Percentiles rank a stretch among this genome's conserved stretches.
Conservation (phyloP, 1,139 yeast genomes). For the Saccharomyces hybrid region DNA sequence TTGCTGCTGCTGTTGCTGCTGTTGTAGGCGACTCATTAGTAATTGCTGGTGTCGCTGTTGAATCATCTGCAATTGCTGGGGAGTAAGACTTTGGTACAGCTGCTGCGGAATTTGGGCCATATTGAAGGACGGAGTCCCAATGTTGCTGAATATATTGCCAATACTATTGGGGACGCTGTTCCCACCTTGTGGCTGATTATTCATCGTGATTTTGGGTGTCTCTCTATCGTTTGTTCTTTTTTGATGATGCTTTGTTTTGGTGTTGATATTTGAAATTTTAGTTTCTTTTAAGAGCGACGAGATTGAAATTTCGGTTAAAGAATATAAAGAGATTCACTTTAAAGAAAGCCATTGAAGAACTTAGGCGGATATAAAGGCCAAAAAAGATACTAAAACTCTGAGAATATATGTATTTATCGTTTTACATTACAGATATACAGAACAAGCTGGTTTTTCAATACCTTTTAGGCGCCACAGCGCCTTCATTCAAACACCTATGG, state of each 20-base stretch:
- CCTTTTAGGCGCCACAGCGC: constrained; percentile 24
- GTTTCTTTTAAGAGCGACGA: not conserved
- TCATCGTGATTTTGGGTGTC: not conserved
- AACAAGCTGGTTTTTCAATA: constrained; percentile 25
- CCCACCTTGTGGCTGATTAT: constrained; percentile 3
- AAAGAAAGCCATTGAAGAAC: not conserved
- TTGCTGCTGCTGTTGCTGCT: constrained; percentile 17
- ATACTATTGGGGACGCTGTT: not conserved
- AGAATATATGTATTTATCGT: constrained; percentile 21
- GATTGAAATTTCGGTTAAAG: not conserved
- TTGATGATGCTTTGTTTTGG: constrained; percentile 4
- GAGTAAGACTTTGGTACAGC: constrained; percentile 28
- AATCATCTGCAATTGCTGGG: constrained; percentile 33
- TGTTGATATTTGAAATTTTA: not conserved
- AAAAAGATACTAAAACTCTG: not conserved
- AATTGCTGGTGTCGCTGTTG: constrained; percentile 33
- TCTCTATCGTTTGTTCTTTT: constrained; percentile 6
- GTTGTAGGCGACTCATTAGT: constrained; percentile 25
- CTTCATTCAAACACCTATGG: constrained; percentile 22
- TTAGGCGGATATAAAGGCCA: not conserved
- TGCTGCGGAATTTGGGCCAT: constrained; percentile 32
- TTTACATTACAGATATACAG: constrained; percentile 26
- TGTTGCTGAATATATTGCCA: constrained; percentile 22
- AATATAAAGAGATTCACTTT: not conserved
- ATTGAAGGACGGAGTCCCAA: constrained; percentile 32